A percentile compares a stretch with the other conserved stretches of the same genome.
Evolutionary conservation across 208 protist genomes (phyloP).

Genomic region (Trypanosoma boissoni): DNA sequence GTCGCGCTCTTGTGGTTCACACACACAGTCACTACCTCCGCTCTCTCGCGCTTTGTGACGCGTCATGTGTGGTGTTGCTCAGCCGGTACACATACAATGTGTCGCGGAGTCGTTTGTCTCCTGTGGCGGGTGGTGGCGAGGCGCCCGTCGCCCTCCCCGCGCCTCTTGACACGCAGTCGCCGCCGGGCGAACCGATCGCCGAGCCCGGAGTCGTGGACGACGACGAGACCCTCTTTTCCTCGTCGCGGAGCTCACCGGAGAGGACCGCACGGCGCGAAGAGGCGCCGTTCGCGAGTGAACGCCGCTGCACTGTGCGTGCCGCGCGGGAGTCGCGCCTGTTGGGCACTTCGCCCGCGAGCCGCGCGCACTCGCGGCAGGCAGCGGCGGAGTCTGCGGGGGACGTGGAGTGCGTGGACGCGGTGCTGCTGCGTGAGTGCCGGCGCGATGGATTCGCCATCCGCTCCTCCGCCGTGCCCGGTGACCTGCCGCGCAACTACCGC

Average conservation of each 20-base stretch:
- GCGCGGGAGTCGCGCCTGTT: no score
- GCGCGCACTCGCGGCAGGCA: background rate
- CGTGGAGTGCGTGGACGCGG: conserved; percentile 11
- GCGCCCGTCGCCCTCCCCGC: conserved; percentile 12
- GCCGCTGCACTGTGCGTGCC: no score
- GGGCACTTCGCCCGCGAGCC: no score
- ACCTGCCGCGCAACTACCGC: conserved; percentile 21
- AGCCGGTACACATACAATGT: conserved; percentile 38
- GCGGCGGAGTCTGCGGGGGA: conserved; percentile 7
- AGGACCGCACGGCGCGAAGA: no score
- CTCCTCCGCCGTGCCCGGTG: conserved; percentile 8
- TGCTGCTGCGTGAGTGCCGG: conserved; percentile 2
- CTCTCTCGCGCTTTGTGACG: background rate
- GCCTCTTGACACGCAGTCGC: background rate
- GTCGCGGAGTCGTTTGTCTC: conserved; percentile 16
- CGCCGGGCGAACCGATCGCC: background rate
- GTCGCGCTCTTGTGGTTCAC: conserved; percentile 15
- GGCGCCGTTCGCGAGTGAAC: no score
- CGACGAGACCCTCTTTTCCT: conserved; percentile 11
- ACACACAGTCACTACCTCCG: background rate
- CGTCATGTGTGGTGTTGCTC: conserved; percentile 10
- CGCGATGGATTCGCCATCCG: background rate
- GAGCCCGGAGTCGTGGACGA: conserved; percentile 12
- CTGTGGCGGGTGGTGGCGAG: conserved; percentile 1
- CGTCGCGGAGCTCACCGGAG: no score